Evolutionary conservation across 192 early-diverging fungal genomes (phyloP), one percentile per base, ranked within the genome.

Genomic region (Linnemannia zychae): DNA sequence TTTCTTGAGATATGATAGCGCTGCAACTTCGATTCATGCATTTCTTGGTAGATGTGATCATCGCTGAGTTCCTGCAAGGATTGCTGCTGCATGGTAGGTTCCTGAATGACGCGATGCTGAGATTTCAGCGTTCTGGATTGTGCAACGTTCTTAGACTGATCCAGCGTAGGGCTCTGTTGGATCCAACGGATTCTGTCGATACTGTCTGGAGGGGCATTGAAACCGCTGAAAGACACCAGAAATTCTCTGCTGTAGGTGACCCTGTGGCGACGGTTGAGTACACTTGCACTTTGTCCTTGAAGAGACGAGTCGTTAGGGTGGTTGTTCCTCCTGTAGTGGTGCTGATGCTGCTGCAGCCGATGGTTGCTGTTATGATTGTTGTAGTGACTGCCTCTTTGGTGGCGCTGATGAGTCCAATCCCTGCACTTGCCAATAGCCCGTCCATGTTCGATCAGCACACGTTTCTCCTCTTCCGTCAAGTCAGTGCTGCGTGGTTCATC

Each of bases 191-290:
- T 60, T 7, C 31, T 37, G 2, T 44, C 44, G 22, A 71, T 63
- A 0, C 28, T 34, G 17, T 24, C 15, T 16, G 76, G 76, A 44
- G 69, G 52, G 3, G 17, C 57, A 28, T 11, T 63, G 22, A 52
- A 22, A 9, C 20, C 24, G 16, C 47, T 78, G 69, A 78, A 78
- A 3, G 28, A 28, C 49, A 78, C 46, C 40, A 78, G 31, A 34
- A 78, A 78, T 13, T 78, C 76, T 22, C 76, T 68, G 38, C 65
- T 52, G 38, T 78, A 78, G 6, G 57, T 33, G 28, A 63, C 31
- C 28, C 28, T 31, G 28, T 9, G 15, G 15, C 57, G 28, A 12
- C 15, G 12, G 57, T 3, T 24, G 7, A n/a, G 7, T 57, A 11
- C 1, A 49, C 48, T 11, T 49, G 11, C 28, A 28, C 13, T 24